Percentiles rank a stretch among this genome's conserved stretches.
Conservation (phyloP, 2,329 filamentous ascomycete species). For the Metarhizium brunneum region DNA sequence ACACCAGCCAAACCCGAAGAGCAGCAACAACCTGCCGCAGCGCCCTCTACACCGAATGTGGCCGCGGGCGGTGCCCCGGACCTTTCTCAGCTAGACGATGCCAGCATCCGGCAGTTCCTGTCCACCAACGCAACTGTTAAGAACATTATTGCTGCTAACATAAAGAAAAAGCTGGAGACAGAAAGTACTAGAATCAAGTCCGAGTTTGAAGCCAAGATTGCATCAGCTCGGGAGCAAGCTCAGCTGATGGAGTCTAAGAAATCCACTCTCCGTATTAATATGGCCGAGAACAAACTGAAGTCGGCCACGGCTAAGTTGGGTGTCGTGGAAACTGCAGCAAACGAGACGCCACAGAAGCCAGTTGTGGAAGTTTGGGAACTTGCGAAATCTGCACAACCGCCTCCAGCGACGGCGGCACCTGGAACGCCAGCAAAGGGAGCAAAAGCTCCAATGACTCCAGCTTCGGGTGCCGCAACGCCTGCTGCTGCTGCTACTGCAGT, state of each 20-base stretch:
- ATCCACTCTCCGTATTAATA: conserved; percentile 64
- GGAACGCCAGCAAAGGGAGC: conserved; percentile 8
- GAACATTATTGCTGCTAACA: conserved; percentile 49
- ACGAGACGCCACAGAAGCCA: conserved; percentile 75
- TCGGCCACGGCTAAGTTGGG: conserved; percentile 61
- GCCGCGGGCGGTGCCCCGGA: conserved; percentile 27
- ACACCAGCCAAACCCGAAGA: conserved; percentile 31
- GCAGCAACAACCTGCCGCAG: conserved; percentile 9
- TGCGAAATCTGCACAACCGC: conserved; percentile 46
- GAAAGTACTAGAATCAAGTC: conserved; percentile 53
- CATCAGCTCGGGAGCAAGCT: conserved; percentile 50
- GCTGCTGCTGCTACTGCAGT: conserved; percentile 1
- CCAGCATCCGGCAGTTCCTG: conserved; percentile 47
- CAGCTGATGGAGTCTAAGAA: conserved; percentile 69
- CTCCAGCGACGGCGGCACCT: conserved; percentile 7
- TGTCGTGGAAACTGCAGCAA: conserved; percentile 71
- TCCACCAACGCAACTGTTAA: conserved; percentile 47
- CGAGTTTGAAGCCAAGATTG: conserved; percentile 45
- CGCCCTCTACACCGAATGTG: conserved; percentile 25
- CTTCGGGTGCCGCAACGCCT: conserved; percentile 3
- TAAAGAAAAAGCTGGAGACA: conserved; percentile 60
- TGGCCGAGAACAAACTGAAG: conserved; percentile 62
- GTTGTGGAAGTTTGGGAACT: conserved; percentile 82
- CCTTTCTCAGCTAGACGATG: conserved; percentile 41
- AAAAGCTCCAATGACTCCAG: conserved; percentile 15